phyloP scores from a whole-genome alignment of 2,329 filamentous ascomycete species.

The Trichocomaceae sp. region DNA sequence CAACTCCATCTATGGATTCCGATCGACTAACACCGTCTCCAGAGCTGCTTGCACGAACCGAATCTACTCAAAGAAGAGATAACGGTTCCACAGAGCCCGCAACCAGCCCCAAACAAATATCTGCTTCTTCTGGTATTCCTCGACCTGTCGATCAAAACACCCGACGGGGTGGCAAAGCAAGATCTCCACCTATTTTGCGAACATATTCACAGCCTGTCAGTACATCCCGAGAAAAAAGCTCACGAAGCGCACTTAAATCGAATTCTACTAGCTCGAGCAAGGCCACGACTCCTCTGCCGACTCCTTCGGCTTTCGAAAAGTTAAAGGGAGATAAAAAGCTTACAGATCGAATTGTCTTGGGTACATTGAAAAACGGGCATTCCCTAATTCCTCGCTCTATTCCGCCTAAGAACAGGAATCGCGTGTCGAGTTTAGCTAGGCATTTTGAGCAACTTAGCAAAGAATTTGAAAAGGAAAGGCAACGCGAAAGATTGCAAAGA shows the following conservation, averaged over 20 bases:
- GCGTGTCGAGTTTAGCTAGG: conserved; percentile 84
- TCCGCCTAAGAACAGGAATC: conserved; percentile 60
- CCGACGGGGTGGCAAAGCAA: conserved; percentile 31
- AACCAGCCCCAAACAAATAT: conserved; percentile 21
- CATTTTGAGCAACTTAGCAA: conserved; percentile 96
- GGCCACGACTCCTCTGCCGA: conserved; percentile 17
- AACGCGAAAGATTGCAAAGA: conserved; percentile 73
- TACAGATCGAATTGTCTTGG: conserved; percentile 63
- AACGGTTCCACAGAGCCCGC: conserved; percentile 6
- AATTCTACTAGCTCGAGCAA: conserved; percentile 19
- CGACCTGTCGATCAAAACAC: conserved; percentile 31
- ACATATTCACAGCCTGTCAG: conserved; percentile 47
- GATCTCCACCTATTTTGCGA: conserved; percentile 44
- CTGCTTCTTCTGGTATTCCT: conserved; percentile 34
- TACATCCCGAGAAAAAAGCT: conserved; percentile 25
- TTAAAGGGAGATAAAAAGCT: conserved; percentile 61
- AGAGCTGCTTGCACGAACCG: conserved; percentile 12
- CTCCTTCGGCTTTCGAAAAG: conserved; percentile 25
- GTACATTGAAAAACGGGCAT: conserved; percentile 54
- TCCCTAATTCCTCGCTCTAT: conserved; percentile 88
- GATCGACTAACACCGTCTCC: conserved; percentile 14
- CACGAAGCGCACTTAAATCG: conserved; percentile 20
- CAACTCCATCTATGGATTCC: conserved; percentile 8
- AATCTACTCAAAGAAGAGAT: conserved; percentile 15
- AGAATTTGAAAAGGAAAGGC: conserved; percentile 91